Evolutionary conservation across 176 grass and related monocot species (phyloP).

Genomic region (Pharus latifolius): DNA sequence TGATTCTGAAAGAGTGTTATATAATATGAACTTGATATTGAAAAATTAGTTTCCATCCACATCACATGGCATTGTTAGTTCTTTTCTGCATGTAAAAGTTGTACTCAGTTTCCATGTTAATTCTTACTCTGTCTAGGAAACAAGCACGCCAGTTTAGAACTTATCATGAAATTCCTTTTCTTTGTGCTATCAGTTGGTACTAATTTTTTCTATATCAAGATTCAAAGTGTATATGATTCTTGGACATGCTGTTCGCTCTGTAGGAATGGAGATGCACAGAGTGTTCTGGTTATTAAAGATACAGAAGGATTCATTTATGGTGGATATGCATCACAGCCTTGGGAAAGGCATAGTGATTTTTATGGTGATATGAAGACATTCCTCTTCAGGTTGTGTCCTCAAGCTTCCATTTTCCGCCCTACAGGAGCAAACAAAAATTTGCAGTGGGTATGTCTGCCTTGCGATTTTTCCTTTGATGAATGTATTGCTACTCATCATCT

Average conservation of each 20-base stretch:
- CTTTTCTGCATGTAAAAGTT: neutral
- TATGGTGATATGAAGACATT: constrained; percentile 97
- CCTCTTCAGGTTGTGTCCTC: constrained; percentile 76
- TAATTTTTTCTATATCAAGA: neutral
- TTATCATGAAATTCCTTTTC: neutral
- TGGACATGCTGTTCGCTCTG: constrained; percentile 13
- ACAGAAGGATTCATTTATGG: constrained; percentile 71
- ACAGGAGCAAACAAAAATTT: constrained; percentile 81
- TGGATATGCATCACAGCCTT: constrained; percentile 83
- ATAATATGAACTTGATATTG: neutral
- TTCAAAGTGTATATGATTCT: neutral
- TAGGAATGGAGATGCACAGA: constrained; percentile 65
- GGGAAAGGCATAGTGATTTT: constrained; percentile 87
- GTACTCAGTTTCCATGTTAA: neutral
- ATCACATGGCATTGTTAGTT: neutral
- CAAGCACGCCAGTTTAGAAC: neutral
- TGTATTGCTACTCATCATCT: neutral
- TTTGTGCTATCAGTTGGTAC: neutral
- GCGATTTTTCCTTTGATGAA: neutral
- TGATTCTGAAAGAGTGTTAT: neutral
- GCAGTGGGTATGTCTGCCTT: constrained; percentile 71
- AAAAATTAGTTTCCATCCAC: neutral
- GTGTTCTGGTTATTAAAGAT: constrained; percentile 81
- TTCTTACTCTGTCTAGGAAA: neutral
- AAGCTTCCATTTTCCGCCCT: constrained; percentile 75